These are phyloP conservation scores for Tympanopsis confertula DNA, from an alignment of 2,329 filamentous ascomycete genomes.

Conservation along the genomic window DNA sequence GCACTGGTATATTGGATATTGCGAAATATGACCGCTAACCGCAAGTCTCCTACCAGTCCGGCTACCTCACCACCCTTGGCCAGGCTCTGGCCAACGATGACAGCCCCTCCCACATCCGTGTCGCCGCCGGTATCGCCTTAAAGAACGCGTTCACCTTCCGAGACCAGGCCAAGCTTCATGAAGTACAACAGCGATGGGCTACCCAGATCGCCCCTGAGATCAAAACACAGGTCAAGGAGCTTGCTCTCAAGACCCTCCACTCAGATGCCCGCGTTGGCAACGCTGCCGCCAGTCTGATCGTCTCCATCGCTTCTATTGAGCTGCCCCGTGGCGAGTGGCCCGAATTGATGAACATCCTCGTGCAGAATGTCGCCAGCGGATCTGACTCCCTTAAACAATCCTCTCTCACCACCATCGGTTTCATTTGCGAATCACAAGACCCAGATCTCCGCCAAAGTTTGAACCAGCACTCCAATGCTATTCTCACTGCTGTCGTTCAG, in stretches of 20 bases:
- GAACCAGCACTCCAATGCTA: conserved; percentile 85
- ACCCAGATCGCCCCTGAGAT: conserved; percentile 69
- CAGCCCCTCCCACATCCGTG: conserved; percentile 72
- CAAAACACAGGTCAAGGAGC: conserved; percentile 77
- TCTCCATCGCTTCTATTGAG: conserved; percentile 88
- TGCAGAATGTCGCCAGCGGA: conserved; percentile 84
- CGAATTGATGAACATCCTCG: conserved; percentile 77
- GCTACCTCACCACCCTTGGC: conserved; percentile 85
- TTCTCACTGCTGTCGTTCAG: conserved; percentile 93
- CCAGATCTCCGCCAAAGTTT: conserved; percentile 70
- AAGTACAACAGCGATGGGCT: conserved; percentile 89
- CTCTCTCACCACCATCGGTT: conserved; percentile 91
- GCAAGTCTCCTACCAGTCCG: conserved; percentile 45
- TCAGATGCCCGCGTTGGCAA: conserved; percentile 78
- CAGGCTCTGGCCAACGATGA: conserved; percentile 88
- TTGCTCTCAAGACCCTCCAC: conserved; percentile 76
- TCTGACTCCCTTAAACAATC: conserved; percentile 83
- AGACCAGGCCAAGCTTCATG: conserved; percentile 75
- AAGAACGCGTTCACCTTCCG: conserved; percentile 97
- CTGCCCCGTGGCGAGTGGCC: conserved; percentile 86
- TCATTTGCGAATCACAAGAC: conserved; percentile 95
- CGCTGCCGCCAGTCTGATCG: conserved; percentile 87
- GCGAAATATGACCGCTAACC: not conserved
- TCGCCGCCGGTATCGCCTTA: conserved; percentile 86
- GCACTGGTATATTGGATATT: too few relatives aligned